Conservation (phyloP, 2,329 filamentous ascomycete species). For the Ophiostoma himal-ulmi region DNA sequence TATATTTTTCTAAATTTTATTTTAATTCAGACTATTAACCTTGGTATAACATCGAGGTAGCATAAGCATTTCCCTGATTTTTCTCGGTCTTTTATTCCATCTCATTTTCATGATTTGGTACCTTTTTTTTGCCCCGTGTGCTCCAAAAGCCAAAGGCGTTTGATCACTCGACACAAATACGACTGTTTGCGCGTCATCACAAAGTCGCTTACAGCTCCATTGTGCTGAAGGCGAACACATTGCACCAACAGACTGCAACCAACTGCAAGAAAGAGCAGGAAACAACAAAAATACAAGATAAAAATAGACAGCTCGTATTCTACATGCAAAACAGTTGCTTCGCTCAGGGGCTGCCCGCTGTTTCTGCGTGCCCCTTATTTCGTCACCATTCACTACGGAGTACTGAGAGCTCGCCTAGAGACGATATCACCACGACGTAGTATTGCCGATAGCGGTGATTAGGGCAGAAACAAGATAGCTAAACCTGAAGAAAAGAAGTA, state of each 20-base stretch:
- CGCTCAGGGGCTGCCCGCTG: conserved; percentile 12
- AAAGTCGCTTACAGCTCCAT: not conserved
- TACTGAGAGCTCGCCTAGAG: not conserved
- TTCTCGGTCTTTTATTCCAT: too few species aligned
- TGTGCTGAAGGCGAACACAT: not conserved
- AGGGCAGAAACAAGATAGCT: not conserved
- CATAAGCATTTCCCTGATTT: too few species aligned
- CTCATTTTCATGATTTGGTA: too few species aligned
- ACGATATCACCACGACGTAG: not conserved
- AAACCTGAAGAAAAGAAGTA: not conserved
- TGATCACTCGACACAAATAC: not conserved
- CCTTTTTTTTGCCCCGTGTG: too few species aligned
- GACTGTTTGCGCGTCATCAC: not conserved
- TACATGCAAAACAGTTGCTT: conserved; percentile 10
- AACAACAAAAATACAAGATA: not conserved
- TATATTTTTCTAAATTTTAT: too few species aligned
- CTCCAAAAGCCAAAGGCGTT: not conserved
- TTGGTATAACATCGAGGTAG: too few species aligned
- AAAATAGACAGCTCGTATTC: conserved; percentile 6
- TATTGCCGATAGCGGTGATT: conserved; percentile 4
- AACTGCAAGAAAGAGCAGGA: not conserved
- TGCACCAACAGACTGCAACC: too few species aligned
- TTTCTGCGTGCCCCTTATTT: conserved; percentile 10
- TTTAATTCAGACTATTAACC: too few species aligned
- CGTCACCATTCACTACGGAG: not conserved